These are phyloP conservation scores for Myxozyma monticola DNA, from an alignment of 805 yeast genomes.

Conservation along the genomic window DNA sequence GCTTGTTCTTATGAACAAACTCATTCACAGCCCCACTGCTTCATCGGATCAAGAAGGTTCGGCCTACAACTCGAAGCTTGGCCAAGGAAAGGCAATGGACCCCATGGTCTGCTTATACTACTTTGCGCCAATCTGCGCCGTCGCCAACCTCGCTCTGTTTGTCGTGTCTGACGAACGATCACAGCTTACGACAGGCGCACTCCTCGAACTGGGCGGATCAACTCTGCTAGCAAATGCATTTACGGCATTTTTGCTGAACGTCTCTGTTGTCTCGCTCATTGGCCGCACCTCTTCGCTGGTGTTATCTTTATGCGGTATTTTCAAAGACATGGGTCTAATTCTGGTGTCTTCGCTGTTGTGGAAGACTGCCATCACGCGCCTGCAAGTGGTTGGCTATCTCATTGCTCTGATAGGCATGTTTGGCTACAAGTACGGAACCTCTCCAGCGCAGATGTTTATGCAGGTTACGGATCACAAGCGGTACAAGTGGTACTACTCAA, in stretches of 20 bases:
- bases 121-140: constrained; percentile 34
- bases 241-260: constrained; percentile 32
- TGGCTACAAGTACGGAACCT: constrained; percentile 32
- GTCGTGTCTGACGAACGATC: constrained; percentile 20
- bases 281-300: constrained; percentile 34
- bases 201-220: constrained; percentile 19
- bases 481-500: constrained; percentile 11
- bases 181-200: constrained; percentile 16
- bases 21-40: constrained; percentile 27
- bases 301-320: constrained; percentile 33
- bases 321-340: constrained; percentile 34
- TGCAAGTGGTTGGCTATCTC: constrained; percentile 32
- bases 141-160: constrained; percentile 17
- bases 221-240: constrained; percentile 27
- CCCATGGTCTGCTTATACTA: constrained; percentile 34
- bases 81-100: constrained; percentile 29
- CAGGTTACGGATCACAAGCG: constrained; percentile 16
- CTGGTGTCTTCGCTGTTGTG: constrained; percentile 31
- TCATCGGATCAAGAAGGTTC: constrained; percentile 5
- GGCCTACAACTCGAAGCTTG: constrained; percentile 14
- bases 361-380: constrained; percentile 30
- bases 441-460: constrained; percentile 16
- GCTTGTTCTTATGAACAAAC: constrained; percentile 31
- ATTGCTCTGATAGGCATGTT: constrained; percentile 32
- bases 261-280: constrained; percentile 33